Conservation (phyloP, 345 rosid genomes). For the Populus simonii region DNA sequence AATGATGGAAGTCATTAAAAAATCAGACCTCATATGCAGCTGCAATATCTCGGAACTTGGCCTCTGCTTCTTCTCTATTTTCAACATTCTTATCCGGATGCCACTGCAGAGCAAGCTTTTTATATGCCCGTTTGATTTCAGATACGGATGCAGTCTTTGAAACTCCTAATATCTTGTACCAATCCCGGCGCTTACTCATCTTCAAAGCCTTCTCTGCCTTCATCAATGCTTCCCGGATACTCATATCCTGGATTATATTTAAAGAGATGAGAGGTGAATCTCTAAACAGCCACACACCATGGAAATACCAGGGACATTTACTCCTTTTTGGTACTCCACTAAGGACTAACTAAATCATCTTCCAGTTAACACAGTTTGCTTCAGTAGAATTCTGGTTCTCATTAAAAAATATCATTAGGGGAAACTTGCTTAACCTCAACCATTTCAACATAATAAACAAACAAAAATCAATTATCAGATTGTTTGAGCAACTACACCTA, state of each 20-base stretch:
- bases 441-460: neutral
- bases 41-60: slow-evolving; percentile 84
- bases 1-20: neutral
- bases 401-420: neutral
- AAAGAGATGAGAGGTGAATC: neutral
- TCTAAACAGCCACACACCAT: neutral
- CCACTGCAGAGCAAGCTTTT: slow-evolving; percentile 96
- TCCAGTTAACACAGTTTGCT: neutral
- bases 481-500: neutral
- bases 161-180: slow-evolving; percentile 87
- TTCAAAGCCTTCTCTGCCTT: slow-evolving; percentile 93
- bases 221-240: slow-evolving; percentile 70
- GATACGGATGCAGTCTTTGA: slow-evolving; percentile 73
- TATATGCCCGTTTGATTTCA: slow-evolving; percentile 93
- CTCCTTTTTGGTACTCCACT: neutral
- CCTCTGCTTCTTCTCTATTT: slow-evolving; percentile 95
- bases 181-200: slow-evolving; percentile 95
- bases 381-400: neutral
- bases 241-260: slow-evolving; percentile 59
- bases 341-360: neutral
- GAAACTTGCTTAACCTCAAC: neutral
- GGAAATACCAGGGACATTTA: neutral
- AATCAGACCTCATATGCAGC: slow-evolving; percentile 89
- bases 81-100: slow-evolving; percentile 96
- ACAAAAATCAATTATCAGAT: neutral